Evolutionary conservation across 495 filamentous ascomycete genomes (phyloP).

Genomic region (Hypoxylon perforatum): DNA sequence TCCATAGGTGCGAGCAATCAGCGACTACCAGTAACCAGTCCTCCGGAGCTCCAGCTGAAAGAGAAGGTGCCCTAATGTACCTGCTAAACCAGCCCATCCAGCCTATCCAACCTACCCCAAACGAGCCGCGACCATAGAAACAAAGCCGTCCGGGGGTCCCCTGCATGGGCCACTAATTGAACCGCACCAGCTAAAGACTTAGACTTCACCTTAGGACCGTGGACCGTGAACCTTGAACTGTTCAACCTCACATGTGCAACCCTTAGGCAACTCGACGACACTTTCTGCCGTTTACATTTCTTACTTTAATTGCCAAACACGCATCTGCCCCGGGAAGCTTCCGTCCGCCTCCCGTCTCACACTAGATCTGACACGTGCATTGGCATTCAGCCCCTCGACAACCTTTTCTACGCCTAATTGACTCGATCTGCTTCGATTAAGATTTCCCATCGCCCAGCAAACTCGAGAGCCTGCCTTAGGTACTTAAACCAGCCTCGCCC

Average conservation of each 20-base stretch:
- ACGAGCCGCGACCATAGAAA: constrained; percentile 24
- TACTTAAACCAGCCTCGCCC: constrained; percentile 27
- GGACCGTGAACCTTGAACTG: too few species aligned
- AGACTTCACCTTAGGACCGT: too few species aligned
- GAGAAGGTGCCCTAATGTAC: neutral
- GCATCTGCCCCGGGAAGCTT: neutral
- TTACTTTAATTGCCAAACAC: too few species aligned
- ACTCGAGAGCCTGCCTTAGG: constrained; percentile 17
- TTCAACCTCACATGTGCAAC: constrained; percentile 13
- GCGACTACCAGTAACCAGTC: too few species aligned
- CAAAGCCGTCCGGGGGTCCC: constrained; percentile 15
- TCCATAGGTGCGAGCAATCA: too few species aligned
- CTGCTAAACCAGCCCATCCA: neutral
- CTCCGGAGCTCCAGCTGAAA: too few species aligned
- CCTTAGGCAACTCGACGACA: constrained; percentile 19
- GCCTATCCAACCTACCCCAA: constrained; percentile 8
- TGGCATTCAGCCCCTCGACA: neutral
- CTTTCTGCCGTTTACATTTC: too few species aligned
- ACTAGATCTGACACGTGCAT: constrained; percentile 1
- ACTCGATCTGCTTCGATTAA: constrained; percentile 9
- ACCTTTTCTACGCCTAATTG: neutral
- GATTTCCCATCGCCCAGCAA: constrained; percentile 8
- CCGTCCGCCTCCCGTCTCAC: neutral
- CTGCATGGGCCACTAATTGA: constrained; percentile 12
- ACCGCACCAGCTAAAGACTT: constrained; percentile 2